A percentile compares a stretch with the other conserved stretches of the same genome.
These are phyloP conservation scores for Pseudopithomyces maydicus DNA, from an alignment of 2,329 filamentous ascomycete genomes.

Conservation along the genomic window DNA sequence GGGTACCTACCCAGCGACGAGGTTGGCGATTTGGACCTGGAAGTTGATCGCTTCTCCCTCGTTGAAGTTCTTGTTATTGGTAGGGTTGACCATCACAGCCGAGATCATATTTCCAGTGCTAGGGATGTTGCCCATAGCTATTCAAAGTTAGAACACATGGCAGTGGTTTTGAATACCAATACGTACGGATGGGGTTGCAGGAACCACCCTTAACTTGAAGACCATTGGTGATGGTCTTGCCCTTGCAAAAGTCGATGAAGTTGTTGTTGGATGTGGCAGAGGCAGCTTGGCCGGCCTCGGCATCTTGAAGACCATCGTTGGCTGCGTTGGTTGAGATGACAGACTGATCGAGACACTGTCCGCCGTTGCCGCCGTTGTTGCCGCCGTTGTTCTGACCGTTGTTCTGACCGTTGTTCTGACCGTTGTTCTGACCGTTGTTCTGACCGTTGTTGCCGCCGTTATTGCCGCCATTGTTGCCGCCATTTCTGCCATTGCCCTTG, in stretches of 20 bases:
- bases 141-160: conserved; percentile 8
- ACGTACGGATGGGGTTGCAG: conserved; percentile 60
- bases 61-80: conserved; percentile 47
- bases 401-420: conserved; percentile 16
- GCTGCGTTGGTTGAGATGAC: conserved; percentile 52
- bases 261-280: conserved; percentile 55
- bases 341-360: conserved; percentile 39
- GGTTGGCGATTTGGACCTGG: conserved; percentile 54
- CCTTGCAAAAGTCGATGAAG: conserved; percentile 66
- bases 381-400: conserved; percentile 22
- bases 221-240: conserved; percentile 61
- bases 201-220: conserved; percentile 56
- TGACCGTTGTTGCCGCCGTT: conserved; percentile 15
- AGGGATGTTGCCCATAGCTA: conserved; percentile 63
- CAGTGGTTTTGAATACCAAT: not conserved
- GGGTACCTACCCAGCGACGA: conserved; percentile 51
- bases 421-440: conserved; percentile 22
- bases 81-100: conserved; percentile 56
- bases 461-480: conserved; percentile 7
- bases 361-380: conserved; percentile 21
- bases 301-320: conserved; percentile 46
- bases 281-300: conserved; percentile 48
- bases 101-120: conserved; percentile 59
- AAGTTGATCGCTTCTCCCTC: conserved; percentile 54
- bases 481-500: conserved; percentile 3